Evolutionary conservation across 352 stramenopile species (phyloP), one percentile per base, ranked within the genome.

Genomic region (Pythium vanterpoolii): DNA sequence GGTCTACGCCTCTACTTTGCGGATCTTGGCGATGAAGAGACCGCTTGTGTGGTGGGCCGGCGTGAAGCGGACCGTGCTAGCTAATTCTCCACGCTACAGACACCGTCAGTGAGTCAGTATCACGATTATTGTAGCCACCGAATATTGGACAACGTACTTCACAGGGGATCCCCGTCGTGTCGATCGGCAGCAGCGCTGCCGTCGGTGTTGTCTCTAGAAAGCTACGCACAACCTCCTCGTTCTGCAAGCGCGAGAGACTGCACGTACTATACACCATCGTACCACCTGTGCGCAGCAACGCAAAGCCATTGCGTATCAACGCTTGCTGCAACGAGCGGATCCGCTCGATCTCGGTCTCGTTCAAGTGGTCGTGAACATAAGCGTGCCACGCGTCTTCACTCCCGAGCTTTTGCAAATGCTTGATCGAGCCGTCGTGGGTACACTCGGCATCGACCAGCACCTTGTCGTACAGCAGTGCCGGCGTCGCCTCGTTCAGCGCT

Each of bases 401-500:
- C 42, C 78, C 47, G 34, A 94, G 64, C 47, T 83, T 87, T 56
- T 87, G 71, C 42, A 93, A 63, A 69, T 98, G 96, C 42, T 86
- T 83, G 27, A 98, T 80, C 1, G 93, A 97, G 27, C 96, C 93
- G 73, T 98, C 96, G 51, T 97, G 96, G 19, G 89, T 98, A 66
- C 96, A 98, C 71, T 98, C 93, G 27, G 93, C 96, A 78, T 98
- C 96, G 4, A 98, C 92, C 28, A 98, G 76, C 11, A 98, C 92
- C 56, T 93, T 89, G 68, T 98, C 93, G 72, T 97, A 98, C 36
- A 86, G 60, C 27, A 76, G 36, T n/a, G 5, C 21, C 34, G n/a
- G 1, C 5, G 14, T 13, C 27, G 16, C 31, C 14, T 19, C 23
- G 14, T 11, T 47, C 24, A 3, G 5, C 27, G 23, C 44, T 24